These are phyloP conservation scores for Acanthamoeba polyphaga DNA, from an alignment of 208 protist genomes.

Conservation along the genomic window DNA sequence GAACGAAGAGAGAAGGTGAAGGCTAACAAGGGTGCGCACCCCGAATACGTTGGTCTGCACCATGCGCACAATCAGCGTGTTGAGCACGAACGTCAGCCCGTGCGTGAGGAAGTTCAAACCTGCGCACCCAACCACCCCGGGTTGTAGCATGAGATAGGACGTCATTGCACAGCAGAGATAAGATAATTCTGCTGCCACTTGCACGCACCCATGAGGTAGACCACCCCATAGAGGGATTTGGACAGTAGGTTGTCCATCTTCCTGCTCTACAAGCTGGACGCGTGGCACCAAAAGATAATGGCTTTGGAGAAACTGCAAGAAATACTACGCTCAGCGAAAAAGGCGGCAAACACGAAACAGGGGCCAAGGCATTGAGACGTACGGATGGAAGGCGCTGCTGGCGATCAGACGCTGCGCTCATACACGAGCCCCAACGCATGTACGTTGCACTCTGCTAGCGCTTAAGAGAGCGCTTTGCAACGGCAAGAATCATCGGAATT, in stretches of 20 bases:
- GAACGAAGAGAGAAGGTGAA: neutral
- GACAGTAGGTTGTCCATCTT: constrained; percentile 21
- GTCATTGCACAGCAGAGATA: neutral
- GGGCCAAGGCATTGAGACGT: neutral
- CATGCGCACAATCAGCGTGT: constrained; percentile 33
- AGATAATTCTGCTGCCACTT: neutral
- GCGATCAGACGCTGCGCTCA: neutral
- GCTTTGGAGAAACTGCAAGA: neutral
- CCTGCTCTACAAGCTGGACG: neutral
- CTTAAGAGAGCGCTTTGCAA: neutral
- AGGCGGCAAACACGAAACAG: constrained; percentile 2
- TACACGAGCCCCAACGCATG: neutral
- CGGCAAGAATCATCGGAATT: neutral
- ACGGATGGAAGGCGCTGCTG: neutral
- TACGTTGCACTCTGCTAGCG: neutral
- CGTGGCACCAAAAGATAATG: neutral
- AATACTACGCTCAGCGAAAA: neutral
- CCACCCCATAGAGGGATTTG: constrained; percentile 2
- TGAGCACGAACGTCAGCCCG: constrained; percentile 62
- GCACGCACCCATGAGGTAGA: constrained; percentile 32
- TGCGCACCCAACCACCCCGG: neutral
- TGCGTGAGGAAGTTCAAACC: constrained; percentile 53
- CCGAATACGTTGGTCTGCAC: constrained; percentile 16
- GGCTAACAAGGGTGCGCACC: neutral
- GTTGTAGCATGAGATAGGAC: neutral